These are phyloP conservation scores for Vaccinium darrowii DNA, from an alignment of 148 eudicot genomes.

Conservation along the genomic window DNA sequence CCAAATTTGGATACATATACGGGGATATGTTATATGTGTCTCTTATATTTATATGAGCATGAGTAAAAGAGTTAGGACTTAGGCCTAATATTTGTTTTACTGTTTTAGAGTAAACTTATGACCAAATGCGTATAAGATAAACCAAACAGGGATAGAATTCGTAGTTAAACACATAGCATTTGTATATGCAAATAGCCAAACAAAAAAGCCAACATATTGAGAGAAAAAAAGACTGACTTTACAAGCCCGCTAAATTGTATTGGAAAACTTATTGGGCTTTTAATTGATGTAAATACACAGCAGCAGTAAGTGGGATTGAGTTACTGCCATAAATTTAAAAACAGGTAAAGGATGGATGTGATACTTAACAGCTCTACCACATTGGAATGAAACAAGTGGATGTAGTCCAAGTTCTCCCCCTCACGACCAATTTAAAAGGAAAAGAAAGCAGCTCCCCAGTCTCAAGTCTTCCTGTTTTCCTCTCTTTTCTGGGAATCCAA, in stretches of 20 bases:
- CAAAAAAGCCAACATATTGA: neutral
- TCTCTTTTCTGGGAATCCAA: neutral
- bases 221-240: neutral
- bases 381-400: neutral
- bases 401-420: neutral
- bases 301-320: neutral
- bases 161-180: neutral
- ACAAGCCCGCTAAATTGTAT: neutral
- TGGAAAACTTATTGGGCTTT: neutral
- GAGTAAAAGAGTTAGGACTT: neutral
- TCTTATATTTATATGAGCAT: neutral
- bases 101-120: neutral
- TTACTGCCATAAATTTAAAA: neutral
- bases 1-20: neutral
- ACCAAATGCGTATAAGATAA: neutral
- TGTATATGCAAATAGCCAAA: neutral
- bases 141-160: neutral
- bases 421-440: neutral
- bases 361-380: neutral
- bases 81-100: neutral
- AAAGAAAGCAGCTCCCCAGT: neutral
- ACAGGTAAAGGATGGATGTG: neutral
- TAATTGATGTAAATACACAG: neutral
- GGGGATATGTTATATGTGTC: neutral
- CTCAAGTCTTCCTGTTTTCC: neutral